phyloP scores from a whole-genome alignment of 2,329 filamentous ascomycete species.

The Ascosphaera pollenicola region DNA sequence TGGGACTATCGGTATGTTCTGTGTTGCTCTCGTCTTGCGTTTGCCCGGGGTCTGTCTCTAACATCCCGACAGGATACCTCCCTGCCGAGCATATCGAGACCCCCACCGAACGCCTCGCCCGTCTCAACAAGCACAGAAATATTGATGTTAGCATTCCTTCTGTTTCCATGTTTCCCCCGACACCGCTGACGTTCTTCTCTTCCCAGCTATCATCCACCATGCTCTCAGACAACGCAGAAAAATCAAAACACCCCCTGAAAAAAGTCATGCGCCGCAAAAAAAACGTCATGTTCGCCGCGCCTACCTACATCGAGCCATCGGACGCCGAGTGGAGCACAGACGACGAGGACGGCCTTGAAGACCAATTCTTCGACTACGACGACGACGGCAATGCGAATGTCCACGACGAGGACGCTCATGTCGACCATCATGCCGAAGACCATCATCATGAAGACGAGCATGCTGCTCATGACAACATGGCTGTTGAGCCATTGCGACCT shows the following conservation, averaged over 20 bases:
- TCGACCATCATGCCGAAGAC: constrained; percentile 10
- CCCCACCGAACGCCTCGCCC: constrained; percentile 77
- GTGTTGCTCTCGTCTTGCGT: background rate
- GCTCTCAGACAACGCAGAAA: constrained; percentile 52
- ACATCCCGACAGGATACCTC: constrained; percentile 60
- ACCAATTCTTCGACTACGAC: constrained; percentile 25
- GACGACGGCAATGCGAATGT: constrained; percentile 19
- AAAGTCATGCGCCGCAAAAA: constrained; percentile 68
- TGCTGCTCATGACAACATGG: constrained; percentile 15
- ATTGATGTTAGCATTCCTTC: constrained; percentile 55
- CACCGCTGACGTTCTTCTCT: background rate
- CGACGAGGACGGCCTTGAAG: constrained; percentile 32
- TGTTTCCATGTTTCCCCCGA: constrained; percentile 1
- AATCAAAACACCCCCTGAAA: constrained; percentile 62
- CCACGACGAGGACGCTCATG: constrained; percentile 15
- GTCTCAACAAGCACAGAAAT: constrained; percentile 93
- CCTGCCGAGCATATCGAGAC: constrained; percentile 98
- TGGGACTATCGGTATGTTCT: constrained; percentile 56
- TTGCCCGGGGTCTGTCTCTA: constrained; percentile 8
- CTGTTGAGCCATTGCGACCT: constrained; percentile 22
- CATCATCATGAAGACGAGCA: constrained; percentile 11
- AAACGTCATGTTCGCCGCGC: constrained; percentile 64
- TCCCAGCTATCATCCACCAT: constrained; percentile 43
- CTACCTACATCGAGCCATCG: constrained; percentile 72
- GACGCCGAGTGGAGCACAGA: constrained; percentile 68